phyloP scores from a whole-genome alignment of 2,329 filamentous ascomycete species.

The Aureobasidium pullulans region DNA sequence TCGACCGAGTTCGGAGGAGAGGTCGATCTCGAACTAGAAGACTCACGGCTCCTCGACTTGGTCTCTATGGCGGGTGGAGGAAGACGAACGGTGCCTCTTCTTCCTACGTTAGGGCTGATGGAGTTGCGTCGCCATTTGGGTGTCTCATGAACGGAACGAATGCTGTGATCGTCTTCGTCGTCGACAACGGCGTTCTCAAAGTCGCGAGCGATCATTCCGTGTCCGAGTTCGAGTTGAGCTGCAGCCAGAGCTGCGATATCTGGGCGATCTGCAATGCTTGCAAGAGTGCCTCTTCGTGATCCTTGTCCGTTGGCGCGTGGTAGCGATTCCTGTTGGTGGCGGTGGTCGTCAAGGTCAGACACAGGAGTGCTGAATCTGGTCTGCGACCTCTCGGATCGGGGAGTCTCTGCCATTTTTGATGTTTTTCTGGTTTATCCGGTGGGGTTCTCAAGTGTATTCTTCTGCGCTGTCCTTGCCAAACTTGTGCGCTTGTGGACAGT shows the following conservation, averaged over 20 bases:
- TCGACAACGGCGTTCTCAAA: slow-evolving; percentile 82
- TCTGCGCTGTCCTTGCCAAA: neutral
- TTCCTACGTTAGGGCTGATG: slow-evolving; percentile 29
- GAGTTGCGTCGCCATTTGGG: slow-evolving; percentile 31
- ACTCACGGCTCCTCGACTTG: slow-evolving; percentile 21
- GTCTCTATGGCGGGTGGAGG: neutral
- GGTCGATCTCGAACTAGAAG: slow-evolving; percentile 54
- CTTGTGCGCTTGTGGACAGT: neutral
- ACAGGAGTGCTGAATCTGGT: slow-evolving; percentile 66
- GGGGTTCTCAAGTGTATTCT: neutral
- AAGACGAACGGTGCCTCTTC: slow-evolving; percentile 36
- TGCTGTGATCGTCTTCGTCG: slow-evolving; percentile 57
- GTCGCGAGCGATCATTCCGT: slow-evolving; percentile 55
- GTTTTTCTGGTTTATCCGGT: slow-evolving; percentile 21
- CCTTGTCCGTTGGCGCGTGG: slow-evolving; percentile 43
- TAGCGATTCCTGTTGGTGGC: slow-evolving; percentile 55
- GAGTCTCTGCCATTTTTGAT: slow-evolving; percentile 44
- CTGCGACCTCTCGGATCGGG: slow-evolving; percentile 60
- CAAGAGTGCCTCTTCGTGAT: slow-evolving; percentile 63
- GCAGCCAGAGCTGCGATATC: slow-evolving; percentile 37
- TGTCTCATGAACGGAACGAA: slow-evolving; percentile 30
- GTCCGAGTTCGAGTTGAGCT: slow-evolving; percentile 35
- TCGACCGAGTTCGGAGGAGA: slow-evolving; percentile 97
- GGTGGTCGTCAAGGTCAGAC: slow-evolving; percentile 81
- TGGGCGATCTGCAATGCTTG: slow-evolving; percentile 51